These are phyloP conservation scores for Aschersonia sp. DNA, from an alignment of 2,329 filamentous ascomycete genomes.

Conservation along the genomic window DNA sequence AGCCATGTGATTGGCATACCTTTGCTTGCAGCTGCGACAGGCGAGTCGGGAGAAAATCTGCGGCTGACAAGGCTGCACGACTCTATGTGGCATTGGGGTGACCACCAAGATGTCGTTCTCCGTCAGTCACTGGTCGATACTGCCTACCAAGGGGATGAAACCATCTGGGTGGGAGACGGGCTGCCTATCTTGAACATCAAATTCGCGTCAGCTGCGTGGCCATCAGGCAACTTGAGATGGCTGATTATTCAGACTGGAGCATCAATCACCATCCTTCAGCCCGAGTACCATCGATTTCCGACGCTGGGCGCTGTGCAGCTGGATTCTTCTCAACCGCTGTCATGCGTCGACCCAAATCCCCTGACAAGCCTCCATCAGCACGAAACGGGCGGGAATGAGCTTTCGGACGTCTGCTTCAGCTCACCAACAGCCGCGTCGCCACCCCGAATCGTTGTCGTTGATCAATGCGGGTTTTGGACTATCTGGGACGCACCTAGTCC, in stretches of 20 bases:
- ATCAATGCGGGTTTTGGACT: slow-evolving; percentile 51
- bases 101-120: slow-evolving; percentile 29
- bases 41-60: slow-evolving; percentile 43
- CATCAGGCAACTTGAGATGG: slow-evolving; percentile 29
- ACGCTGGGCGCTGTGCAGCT: slow-evolving; percentile 9
- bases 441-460: slow-evolving; percentile 52
- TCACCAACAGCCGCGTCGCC: slow-evolving; percentile 29
- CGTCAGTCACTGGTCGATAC: slow-evolving; percentile 28
- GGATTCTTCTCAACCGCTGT: slow-evolving; percentile 17
- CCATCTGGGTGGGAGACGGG: slow-evolving; percentile 38
- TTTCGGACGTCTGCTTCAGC: slow-evolving; percentile 53
- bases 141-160: slow-evolving; percentile 28
- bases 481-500: slow-evolving; percentile 44
- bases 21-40: slow-evolving; percentile 33
- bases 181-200: slow-evolving; percentile 36
- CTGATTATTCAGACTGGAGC: slow-evolving; percentile 37
- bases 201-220: slow-evolving; percentile 25
- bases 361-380: slow-evolving; percentile 35
- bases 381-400: slow-evolving; percentile 37
- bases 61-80: slow-evolving; percentile 35
- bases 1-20: slow-evolving; percentile 13
- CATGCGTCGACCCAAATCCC: slow-evolving; percentile 40
- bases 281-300: slow-evolving; percentile 29
- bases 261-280: slow-evolving; percentile 36
- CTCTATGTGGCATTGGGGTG: slow-evolving; percentile 40